These are phyloP conservation scores for Musa beccarii DNA, from an alignment of 176 grass and related monocot species.

Conservation along the genomic window DNA sequence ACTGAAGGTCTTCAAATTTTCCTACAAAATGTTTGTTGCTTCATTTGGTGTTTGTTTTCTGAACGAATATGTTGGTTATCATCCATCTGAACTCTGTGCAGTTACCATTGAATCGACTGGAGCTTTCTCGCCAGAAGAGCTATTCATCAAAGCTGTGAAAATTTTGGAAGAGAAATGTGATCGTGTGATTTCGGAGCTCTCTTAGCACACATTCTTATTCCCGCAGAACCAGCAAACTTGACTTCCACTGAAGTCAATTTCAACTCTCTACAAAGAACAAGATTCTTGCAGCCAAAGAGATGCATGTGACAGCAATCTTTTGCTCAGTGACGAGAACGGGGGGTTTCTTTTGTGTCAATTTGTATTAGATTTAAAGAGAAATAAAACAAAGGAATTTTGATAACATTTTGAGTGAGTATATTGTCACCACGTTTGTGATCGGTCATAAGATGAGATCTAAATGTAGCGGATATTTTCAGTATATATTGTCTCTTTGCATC, in stretches of 20 bases:
- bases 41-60: background rate
- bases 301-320: too few relatives aligned
- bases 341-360: too few relatives aligned
- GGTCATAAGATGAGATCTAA: too few relatives aligned
- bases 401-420: too few relatives aligned
- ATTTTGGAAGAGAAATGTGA: constrained; percentile 73
- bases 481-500: too few relatives aligned
- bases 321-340: too few relatives aligned
- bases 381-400: too few relatives aligned
- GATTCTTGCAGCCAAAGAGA: too few relatives aligned
- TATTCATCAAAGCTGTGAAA: constrained; percentile 74
- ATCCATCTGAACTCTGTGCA: constrained; percentile 16
- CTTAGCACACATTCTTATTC: constrained; percentile 20
- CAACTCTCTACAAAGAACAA: too few relatives aligned
- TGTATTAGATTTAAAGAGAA: too few relatives aligned
- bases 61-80: background rate
- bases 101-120: constrained; percentile 68
- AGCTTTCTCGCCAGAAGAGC: constrained; percentile 48
- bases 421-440: too few relatives aligned
- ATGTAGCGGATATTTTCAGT: too few relatives aligned
- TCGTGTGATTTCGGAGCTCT: constrained; percentile 65
- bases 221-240: background rate
- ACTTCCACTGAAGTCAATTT: background rate
- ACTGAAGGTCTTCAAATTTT: background rate
- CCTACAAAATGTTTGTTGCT: background rate